Evolutionary conservation across 371 early-diverging fungal species (phyloP), one percentile per base, ranked within the genome.

Genomic region (Mortierella sp.): DNA sequence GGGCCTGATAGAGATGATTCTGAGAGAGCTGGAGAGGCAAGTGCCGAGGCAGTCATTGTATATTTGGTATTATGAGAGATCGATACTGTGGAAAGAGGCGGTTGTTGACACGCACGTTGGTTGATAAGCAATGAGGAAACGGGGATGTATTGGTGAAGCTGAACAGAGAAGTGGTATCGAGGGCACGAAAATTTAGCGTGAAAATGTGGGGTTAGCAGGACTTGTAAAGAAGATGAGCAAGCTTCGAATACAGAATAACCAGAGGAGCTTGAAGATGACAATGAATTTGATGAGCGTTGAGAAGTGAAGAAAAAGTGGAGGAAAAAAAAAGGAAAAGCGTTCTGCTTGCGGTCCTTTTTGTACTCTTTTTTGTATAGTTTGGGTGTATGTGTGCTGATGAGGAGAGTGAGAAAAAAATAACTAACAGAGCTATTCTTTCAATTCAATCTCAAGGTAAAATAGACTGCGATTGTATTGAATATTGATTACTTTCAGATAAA

Each of bases 31-130:
- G 78, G 70, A 14, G 70, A 70, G 19, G 70, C 69, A 27, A 76
- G 75, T 26, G 69, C 70, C 15, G 76, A 69, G 52, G 70, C 76
- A 5, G 76, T 76, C 78, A 76, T 73, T 64, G 27, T 63, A 23
- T 59, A 34, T 19, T 31, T 27, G 58, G 28, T 39, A 6, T 49
- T 11, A n/a, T n/a, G n/a, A n/a, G n/a, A 15, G 23, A 42, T 12
- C 21, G 27, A 23, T 11, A n/a, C 17, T 6, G 28, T 27, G 31
- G 15, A 37, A 54, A 34, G 19, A n/a, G 43, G 26, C 44, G 43
- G 46, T 19, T 46, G 37, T 14, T 55, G 47, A 28, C 44, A 17
- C 14, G 17, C 15, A 4, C 7, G n/a, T 15, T 15, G 19, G 6
- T 11, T 19, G 15, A 17, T 14, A 19, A 44, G 8, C 44, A 8